phyloP scores from a whole-genome alignment of 2,329 filamentous ascomycete species.

The Samsoniella hepiali region DNA sequence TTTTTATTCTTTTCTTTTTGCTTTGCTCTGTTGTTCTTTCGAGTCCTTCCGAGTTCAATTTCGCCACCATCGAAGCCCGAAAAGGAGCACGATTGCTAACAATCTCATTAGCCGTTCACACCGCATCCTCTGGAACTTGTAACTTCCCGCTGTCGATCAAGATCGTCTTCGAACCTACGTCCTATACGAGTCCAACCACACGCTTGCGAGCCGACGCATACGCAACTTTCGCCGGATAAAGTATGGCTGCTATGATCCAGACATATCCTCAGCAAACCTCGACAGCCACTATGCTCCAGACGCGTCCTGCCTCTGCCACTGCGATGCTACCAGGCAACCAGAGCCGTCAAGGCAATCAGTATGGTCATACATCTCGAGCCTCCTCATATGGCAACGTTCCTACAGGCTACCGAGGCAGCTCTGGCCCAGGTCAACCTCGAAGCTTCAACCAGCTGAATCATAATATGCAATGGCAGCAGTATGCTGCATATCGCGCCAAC shows the following conservation, averaged over 20 bases:
- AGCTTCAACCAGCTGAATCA: slow-evolving; percentile 68
- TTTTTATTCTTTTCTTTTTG: no score
- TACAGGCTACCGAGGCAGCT: slow-evolving; percentile 52
- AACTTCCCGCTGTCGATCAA: neutral
- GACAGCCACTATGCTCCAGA: slow-evolving; percentile 73
- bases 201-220: neutral
- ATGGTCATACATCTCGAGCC: slow-evolving; percentile 31
- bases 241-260: slow-evolving; percentile 83
- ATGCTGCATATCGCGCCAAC: slow-evolving; percentile 45
- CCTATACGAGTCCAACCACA: neutral
- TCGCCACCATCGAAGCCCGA: neutral
- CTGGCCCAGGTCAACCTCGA: slow-evolving; percentile 68
- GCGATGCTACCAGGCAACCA: slow-evolving; percentile 49
- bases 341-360: slow-evolving; percentile 49
- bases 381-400: slow-evolving; percentile 32
- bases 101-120: neutral
- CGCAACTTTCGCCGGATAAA: slow-evolving; percentile 30
- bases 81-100: neutral
- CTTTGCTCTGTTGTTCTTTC: no score
- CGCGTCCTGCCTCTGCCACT: slow-evolving; percentile 58
- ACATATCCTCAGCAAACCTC: slow-evolving; percentile 72
- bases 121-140: neutral
- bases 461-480: slow-evolving; percentile 49
- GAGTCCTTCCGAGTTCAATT: neutral
- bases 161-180: neutral